A percentile compares a stretch with the other conserved stretches of the same genome.
Evolutionary conservation across 352 stramenopile species (phyloP).

Genomic region (Thalassiosira livingstoniorum): DNA sequence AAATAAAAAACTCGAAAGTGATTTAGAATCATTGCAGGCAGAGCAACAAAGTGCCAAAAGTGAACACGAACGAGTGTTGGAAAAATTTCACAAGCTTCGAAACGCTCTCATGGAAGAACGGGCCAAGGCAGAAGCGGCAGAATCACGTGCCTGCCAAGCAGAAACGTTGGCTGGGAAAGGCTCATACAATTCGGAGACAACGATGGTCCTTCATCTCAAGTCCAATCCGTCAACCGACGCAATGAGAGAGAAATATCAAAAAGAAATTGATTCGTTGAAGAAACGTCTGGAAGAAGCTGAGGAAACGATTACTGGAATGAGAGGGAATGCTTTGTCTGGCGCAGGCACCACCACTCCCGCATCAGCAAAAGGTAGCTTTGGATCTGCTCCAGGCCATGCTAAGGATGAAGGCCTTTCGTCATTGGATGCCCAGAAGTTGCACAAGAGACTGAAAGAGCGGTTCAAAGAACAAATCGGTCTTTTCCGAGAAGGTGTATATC

Average conservation of each 20-base stretch:
- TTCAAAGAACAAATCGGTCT: constrained; percentile 86
- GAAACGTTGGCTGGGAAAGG: constrained; percentile 82
- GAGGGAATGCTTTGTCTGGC: neutral
- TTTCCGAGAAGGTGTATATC: constrained; percentile 84
- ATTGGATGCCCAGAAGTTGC: constrained; percentile 74
- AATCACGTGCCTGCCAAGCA: constrained; percentile 62
- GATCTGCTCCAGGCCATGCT: constrained; percentile 22
- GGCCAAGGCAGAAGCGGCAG: constrained; percentile 74
- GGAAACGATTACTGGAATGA: neutral
- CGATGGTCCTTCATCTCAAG: constrained; percentile 77
- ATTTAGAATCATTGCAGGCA: constrained; percentile 46
- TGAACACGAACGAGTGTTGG: constrained; percentile 72
- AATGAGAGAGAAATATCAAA: constrained; percentile 65
- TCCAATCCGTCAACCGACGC: constrained; percentile 76
- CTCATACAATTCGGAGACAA: constrained; percentile 76
- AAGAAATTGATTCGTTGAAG: constrained; percentile 71
- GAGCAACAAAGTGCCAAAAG: constrained; percentile 55
- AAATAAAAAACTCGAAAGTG: constrained; percentile 47
- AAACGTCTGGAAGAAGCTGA: constrained; percentile 59
- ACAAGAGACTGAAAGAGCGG: constrained; percentile 68
- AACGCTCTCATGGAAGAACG: constrained; percentile 75
- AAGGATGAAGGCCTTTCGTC: constrained; percentile 18
- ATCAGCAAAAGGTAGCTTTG: constrained; percentile 22
- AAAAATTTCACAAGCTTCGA: constrained; percentile 81
- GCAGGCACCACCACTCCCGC: constrained; percentile 41